These are phyloP conservation scores for Colletotrichum trifolii DNA, from an alignment of 2,329 filamentous ascomycete genomes.

Conservation along the genomic window DNA sequence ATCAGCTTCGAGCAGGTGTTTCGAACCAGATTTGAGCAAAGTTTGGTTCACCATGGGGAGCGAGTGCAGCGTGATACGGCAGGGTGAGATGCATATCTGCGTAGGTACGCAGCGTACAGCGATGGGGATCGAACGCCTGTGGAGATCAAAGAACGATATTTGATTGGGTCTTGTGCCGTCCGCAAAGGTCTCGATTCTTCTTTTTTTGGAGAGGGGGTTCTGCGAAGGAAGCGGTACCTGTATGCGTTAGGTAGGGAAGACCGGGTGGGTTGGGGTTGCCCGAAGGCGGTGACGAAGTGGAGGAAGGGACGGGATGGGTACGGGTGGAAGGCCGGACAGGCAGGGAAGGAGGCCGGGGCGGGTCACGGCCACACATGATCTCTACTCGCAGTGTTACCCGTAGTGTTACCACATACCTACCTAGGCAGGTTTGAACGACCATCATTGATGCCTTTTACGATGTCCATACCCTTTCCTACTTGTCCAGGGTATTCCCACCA, in stretches of 20 bases:
- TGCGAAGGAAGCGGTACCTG: too few species aligned
- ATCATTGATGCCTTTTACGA: too few species aligned
- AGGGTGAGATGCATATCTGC: slow-evolving; percentile 1
- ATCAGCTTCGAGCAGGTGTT: slow-evolving; percentile 17
- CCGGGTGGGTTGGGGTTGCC: slow-evolving; percentile 11
- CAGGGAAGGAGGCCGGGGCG: too few species aligned
- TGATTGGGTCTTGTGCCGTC: slow-evolving; percentile 10
- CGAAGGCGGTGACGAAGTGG: slow-evolving; percentile 11
- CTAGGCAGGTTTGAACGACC: too few species aligned
- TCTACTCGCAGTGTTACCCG: too few species aligned
- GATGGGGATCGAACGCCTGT: background rate
- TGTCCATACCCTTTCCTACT: too few species aligned
- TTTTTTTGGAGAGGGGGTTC: too few species aligned
- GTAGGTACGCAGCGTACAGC: background rate
- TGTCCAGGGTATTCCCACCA: too few species aligned
- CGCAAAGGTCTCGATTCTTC: background rate
- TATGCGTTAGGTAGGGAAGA: background rate
- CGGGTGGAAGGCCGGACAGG: too few species aligned
- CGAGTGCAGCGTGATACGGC: background rate
- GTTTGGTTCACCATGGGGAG: slow-evolving; percentile 17
- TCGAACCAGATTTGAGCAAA: slow-evolving; percentile 20
- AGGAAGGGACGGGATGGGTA: background rate
- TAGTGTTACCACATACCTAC: too few species aligned
- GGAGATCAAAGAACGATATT: background rate
- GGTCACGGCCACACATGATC: too few species aligned